Percentiles rank a stretch among this genome's conserved stretches.
These are phyloP conservation scores for Steccherinum ochraceum DNA, from an alignment of 768 basidiomycete species.

Conservation along the genomic window DNA sequence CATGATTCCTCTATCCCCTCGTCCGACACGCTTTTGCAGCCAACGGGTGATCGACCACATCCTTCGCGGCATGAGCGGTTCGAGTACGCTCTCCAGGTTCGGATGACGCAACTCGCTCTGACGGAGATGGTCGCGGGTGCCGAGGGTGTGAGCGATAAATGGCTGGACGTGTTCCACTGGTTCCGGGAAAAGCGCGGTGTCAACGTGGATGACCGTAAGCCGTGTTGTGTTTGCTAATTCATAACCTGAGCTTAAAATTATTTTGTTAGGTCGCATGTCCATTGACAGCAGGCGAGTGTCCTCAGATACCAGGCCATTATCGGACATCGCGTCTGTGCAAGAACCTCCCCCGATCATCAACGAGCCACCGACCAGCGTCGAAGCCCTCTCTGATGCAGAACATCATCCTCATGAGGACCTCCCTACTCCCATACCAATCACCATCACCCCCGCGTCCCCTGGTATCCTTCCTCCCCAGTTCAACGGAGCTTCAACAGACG, in stretches of 20 bases:
- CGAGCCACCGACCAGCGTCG: conserved; percentile 2
- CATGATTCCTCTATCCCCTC: conserved; percentile 30
- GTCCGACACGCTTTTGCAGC: conserved; percentile 36
- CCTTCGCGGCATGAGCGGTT: conserved; percentile 56
- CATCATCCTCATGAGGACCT: conserved; percentile 2
- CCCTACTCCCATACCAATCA: conserved; percentile 37
- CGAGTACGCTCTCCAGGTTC: conserved; percentile 74
- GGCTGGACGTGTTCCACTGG: conserved; percentile 84
- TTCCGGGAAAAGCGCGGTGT: conserved; percentile 59
- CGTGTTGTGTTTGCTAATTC: background rate
- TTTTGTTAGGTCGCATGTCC: conserved; percentile 18
- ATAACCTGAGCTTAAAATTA: background rate
- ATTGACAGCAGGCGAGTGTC: conserved; percentile 22
- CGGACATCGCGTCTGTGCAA: conserved; percentile 14
- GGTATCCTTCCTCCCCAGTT: conserved; percentile 18
- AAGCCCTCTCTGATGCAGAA: conserved; percentile 9
- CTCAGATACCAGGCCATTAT: conserved; percentile 24
- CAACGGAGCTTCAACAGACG: conserved; percentile 4
- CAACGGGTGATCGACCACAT: conserved; percentile 39
- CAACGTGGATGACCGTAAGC: conserved; percentile 25
- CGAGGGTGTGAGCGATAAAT: conserved; percentile 72
- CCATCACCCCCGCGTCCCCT: conserved; percentile 57
- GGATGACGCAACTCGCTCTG: conserved; percentile 80
- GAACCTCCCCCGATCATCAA: background rate
- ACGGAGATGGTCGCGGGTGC: conserved; percentile 81